Percentiles rank a stretch among this genome's conserved stretches.
These are phyloP conservation scores for Scutellaria minor DNA, from an alignment of 257 asterid genomes.

Conservation along the genomic window DNA sequence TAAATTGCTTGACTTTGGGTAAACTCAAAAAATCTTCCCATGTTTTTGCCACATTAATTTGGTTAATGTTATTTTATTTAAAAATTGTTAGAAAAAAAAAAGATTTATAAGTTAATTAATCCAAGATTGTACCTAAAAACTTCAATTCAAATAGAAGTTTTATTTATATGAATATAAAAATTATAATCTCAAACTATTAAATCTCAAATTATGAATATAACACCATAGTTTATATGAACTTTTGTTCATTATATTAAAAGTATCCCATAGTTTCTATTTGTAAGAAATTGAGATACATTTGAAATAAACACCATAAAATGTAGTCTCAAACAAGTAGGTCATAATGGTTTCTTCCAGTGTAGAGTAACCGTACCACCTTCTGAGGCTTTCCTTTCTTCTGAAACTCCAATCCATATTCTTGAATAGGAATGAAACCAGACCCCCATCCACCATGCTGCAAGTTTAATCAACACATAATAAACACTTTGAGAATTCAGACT, in stretches of 20 bases:
- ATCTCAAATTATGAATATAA: background rate
- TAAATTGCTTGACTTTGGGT: too few relatives aligned
- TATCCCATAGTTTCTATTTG: background rate
- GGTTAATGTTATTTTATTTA: too few relatives aligned
- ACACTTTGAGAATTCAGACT: conserved; percentile 10
- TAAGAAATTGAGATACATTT: background rate
- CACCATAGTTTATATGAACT: background rate
- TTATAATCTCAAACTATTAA: background rate
- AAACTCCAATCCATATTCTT: conserved; percentile 87
- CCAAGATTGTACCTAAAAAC: too few relatives aligned
- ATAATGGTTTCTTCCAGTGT: conserved; percentile 86
- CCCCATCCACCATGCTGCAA: conserved; percentile 89
- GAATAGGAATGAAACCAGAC: conserved; percentile 86
- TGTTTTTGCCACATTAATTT: too few relatives aligned
- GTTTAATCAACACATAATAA: conserved; percentile 21
- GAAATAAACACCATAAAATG: background rate
- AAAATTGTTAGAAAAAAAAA: too few relatives aligned
- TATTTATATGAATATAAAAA: too few relatives aligned
- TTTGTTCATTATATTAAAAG: background rate
- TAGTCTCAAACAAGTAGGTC: conserved; percentile 70
- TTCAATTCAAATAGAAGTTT: too few relatives aligned
- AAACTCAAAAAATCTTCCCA: too few relatives aligned
- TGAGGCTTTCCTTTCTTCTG: conserved; percentile 49
- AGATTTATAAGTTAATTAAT: too few relatives aligned
- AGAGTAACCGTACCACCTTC: conserved; percentile 74